Conservation (phyloP, 1,284 basidiomycete genomes). For the Jaminaea rosea region DNA sequence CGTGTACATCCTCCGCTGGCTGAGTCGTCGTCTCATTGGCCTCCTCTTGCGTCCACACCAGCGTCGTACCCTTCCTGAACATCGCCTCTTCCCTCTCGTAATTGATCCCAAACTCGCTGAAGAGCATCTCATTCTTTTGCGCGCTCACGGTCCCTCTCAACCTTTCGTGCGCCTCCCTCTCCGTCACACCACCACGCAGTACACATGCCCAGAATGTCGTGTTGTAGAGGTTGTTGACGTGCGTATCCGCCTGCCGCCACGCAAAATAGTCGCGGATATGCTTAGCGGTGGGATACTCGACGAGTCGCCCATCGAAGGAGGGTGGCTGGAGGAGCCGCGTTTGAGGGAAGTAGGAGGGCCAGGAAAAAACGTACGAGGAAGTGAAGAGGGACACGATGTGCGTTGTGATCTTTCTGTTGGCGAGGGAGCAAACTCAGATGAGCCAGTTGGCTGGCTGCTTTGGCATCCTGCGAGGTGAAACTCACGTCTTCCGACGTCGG, state of each 20-base stretch:
- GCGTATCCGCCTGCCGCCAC: conserved; percentile 93
- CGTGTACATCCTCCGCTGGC: too few species aligned
- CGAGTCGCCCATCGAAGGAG: conserved; percentile 75
- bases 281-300: conserved; percentile 67
- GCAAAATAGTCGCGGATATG: conserved; percentile 84
- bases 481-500: conserved; percentile 63
- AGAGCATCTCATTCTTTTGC: conserved; percentile 85
- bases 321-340: conserved; percentile 66
- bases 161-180: conserved; percentile 67
- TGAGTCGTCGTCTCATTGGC: not conserved
- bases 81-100: conserved; percentile 69
- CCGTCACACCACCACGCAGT: conserved; percentile 64
- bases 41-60: conserved; percentile 55
- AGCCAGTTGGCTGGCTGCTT: not conserved
- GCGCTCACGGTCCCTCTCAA: conserved; percentile 72
- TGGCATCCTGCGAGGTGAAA: not conserved
- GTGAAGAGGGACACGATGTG: conserved; percentile 86
- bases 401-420: conserved; percentile 69
- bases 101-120: conserved; percentile 70
- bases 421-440: not conserved
- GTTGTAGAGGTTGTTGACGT: conserved; percentile 97
- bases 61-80: conserved; percentile 75
- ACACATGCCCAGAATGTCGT: conserved; percentile 92
- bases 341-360: conserved; percentile 69
- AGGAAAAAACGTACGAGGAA: conserved; percentile 78